Base-by-base conservation (phyloP, 2,329 filamentous ascomycete species). In the Parastagonospora avenae region DNA sequence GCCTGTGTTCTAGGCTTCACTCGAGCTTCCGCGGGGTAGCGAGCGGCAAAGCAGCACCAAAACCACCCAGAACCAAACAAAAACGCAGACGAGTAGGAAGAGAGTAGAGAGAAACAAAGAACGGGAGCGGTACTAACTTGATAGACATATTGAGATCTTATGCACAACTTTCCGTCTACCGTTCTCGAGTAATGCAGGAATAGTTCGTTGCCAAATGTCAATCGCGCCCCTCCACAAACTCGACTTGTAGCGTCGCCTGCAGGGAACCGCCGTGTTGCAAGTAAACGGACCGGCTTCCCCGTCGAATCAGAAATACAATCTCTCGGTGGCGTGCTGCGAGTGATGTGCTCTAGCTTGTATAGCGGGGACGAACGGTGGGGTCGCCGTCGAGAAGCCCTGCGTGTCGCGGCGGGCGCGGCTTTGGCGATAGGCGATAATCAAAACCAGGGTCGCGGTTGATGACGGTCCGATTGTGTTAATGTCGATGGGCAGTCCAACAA, bases 101-200 rank as follows among this genome's bases (percentile, higher is more conserved):
- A 42, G 40, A 24, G 28, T 16, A 33, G n/a, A 16, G 14, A 24
- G 40, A 30, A 4, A 19, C 11, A 39, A 39, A 16, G 19, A 40
- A 39, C 38, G 50, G 54, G 57, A 42, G 29, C 45, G 19, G 52
- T 61, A 73, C 72, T 70, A 48, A 75, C 73, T 75, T 75, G 63
- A 75, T 67, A 54, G 72, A 74, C 72, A 75, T 75, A 42, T 33
- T 62, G 55, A 50, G 55, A 50, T 57, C 43, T 55, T 40, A 50
- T 51, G 46, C 45, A 54, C 54, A 14, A 35, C 54, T 55, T 54
- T 59, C 19, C 8, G 14, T 8, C 2, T 16, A 11, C 35, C 35
- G 57, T 53, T 65, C 57, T 54, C 51, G 60, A 50, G 53, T 57
- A 54, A 54, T 42, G 54, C 52, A 48, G 51, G 54, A 54, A 61